Base-by-base conservation (phyloP, 371 early-diverging fungal species). In the Apophysomyces variabilis region DNA sequence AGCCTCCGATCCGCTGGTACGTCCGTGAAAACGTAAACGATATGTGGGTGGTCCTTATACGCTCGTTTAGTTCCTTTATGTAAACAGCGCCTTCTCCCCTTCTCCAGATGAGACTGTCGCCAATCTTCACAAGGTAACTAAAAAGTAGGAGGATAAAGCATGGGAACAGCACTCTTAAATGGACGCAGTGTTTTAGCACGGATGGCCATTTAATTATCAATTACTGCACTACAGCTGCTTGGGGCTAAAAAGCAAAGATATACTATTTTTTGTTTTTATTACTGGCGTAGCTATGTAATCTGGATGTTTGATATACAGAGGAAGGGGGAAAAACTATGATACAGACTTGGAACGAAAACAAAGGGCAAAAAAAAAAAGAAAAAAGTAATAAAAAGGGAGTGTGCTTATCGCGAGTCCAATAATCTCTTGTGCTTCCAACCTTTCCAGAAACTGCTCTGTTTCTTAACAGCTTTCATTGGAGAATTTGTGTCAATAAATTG, bases 41-140 rank as follows among this genome's bases (percentile, higher is more conserved):
- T 18, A 21, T 26, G 21, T 14, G 21, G 9, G 5, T 6, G 21
- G 13, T 21, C 8, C 3, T 50, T 14, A 18, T 36, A 37, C n/a
- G 6, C 12, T 59, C 26, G 39, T 58, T 0, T 66, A 94, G 93
- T 95, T 94, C 72, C 78, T 96, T 9, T 97, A 97, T 71, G 89
- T 97, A 35, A 96, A 95, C 72, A 92, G 92, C 68, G 91, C 95
- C 12, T 97, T 97, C 76, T 88, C 95, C 4, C 97, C 97, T n/a
- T 87, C 96, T 38, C 96, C 97, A 4, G 97, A 97, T 71, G 97
- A 96, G 73, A 83, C 87, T 26, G 87, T 97, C 8, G 80, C 85
- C 14, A 95, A 92, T 71, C 71, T 97, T 50, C 86, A 84, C 74
- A 91, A 92, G 85, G 93, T 94, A 82, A 56, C 60, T 9, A 8